phyloP scores from a whole-genome alignment of 192 early-diverging fungal species.

The Podila epigama region DNA sequence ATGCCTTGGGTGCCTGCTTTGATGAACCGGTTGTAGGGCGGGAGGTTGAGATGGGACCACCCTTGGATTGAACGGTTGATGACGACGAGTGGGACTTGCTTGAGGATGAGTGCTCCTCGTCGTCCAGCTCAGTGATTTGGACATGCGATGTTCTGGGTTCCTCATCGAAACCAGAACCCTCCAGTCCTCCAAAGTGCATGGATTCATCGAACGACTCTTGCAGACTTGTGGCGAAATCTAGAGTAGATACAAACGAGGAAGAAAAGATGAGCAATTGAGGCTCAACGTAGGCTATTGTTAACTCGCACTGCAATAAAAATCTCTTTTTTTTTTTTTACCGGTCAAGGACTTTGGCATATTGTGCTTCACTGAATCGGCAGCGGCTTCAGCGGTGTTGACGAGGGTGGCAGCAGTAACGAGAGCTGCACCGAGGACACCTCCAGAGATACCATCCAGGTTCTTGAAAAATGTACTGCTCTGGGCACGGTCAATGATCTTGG shows the following conservation, averaged over 20 bases:
- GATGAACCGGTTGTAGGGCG: no score
- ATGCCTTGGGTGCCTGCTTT: no score
- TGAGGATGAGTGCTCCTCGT: background rate
- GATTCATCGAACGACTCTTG: slow-evolving; percentile 9
- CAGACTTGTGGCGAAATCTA: background rate
- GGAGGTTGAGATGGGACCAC: no score
- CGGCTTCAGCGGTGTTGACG: slow-evolving; percentile 7
- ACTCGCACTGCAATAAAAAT: no score
- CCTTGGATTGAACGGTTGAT: no score
- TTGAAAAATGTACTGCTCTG: slow-evolving; percentile 5
- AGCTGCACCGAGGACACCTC: slow-evolving; percentile 17
- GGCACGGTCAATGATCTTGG: slow-evolving; percentile 25
- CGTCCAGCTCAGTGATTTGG: background rate
- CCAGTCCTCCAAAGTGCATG: slow-evolving; percentile 1
- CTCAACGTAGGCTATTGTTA: no score
- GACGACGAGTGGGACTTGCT: no score
- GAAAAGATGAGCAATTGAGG: background rate
- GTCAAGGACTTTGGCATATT: background rate
- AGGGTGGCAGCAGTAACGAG: slow-evolving; percentile 7
- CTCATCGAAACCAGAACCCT: slow-evolving; percentile 9
- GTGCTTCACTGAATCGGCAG: slow-evolving; percentile 1
- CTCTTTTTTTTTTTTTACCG: no score
- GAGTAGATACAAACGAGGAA: background rate
- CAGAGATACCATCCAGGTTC: slow-evolving; percentile 23
- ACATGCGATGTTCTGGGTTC: background rate